Percentiles rank a stretch among this genome's conserved stretches.
Conservation (phyloP, 169 alveolate genomes). For the Theileria orientalis region DNA sequence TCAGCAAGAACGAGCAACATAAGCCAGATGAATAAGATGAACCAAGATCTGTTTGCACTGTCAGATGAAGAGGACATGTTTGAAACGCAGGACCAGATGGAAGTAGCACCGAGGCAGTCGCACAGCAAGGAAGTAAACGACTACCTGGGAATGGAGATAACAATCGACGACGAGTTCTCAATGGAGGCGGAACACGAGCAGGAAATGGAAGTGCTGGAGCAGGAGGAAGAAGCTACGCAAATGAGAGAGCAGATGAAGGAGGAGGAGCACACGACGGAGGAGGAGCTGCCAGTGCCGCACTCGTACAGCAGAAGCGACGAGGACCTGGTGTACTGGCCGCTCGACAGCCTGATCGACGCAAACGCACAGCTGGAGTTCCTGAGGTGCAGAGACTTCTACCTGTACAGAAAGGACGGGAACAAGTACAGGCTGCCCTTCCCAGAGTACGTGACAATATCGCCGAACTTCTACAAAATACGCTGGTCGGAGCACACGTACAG, state of each 20-base stretch:
- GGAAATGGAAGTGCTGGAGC: constrained; percentile 69
- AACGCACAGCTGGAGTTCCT: constrained; percentile 51
- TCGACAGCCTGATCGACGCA: constrained; percentile 37
- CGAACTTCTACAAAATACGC: constrained; percentile 61
- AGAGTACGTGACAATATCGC: constrained; percentile 35
- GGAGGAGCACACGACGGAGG: constrained; percentile 59
- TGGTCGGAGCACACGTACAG: constrained; percentile 59
- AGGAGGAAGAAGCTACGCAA: constrained; percentile 75
- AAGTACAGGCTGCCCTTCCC: constrained; percentile 58
- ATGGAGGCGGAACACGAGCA: constrained; percentile 70
- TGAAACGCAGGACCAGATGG: constrained; percentile 19
- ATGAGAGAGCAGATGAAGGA: constrained; percentile 61
- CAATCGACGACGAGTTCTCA: constrained; percentile 20
- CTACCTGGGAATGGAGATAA: constrained; percentile 45
- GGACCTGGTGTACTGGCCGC: constrained; percentile 42
- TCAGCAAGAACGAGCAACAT: neutral
- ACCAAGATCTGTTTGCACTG: neutral
- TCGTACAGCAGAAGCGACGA: constrained; percentile 63
- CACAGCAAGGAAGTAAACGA: constrained; percentile 9
- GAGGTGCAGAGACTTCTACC: constrained; percentile 54
- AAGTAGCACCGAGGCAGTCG: neutral
- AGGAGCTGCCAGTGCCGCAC: constrained; percentile 52
- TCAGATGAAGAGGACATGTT: constrained; percentile 12
- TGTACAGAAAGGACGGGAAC: constrained; percentile 59
- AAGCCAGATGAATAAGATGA: neutral